These are phyloP conservation scores for Yamadazyma mexicana DNA, from an alignment of 1,139 yeast genomes.

Conservation along the genomic window DNA sequence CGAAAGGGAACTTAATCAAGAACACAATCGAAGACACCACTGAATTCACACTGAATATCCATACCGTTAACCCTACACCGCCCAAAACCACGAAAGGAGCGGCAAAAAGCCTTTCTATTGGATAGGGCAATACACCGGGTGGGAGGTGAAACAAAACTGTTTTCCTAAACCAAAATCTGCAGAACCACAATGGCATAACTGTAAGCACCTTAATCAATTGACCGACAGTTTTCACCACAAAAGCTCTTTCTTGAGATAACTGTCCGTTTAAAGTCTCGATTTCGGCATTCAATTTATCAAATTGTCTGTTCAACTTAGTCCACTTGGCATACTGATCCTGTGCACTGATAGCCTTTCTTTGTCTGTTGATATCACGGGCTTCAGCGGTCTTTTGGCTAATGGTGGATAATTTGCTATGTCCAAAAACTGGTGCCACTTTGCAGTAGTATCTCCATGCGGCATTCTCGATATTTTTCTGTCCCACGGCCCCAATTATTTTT, in stretches of 20 bases:
- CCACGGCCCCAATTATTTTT: conserved; percentile 30
- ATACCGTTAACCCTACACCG: conserved; percentile 50
- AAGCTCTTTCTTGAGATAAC: conserved; percentile 36
- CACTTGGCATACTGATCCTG: conserved; percentile 95
- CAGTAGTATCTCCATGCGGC: conserved; percentile 43
- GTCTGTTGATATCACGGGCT: conserved; percentile 47
- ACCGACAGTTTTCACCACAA: conserved; percentile 34
- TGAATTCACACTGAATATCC: conserved; percentile 44
- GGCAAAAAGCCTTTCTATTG: conserved; percentile 57
- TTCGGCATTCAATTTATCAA: conserved; percentile 58
- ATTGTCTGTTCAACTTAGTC: conserved; percentile 84
- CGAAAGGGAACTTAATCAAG: conserved; percentile 30
- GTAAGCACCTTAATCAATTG: conserved; percentile 28
- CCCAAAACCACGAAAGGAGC: conserved; percentile 63
- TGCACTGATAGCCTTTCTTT: conserved; percentile 68
- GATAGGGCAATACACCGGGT: conserved; percentile 54
- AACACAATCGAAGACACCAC: conserved; percentile 31
- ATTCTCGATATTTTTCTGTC: conserved; percentile 36
- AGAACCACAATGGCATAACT: conserved; percentile 47
- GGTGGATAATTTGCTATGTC: conserved; percentile 28
- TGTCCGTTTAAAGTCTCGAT: conserved; percentile 42
- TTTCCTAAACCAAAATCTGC: conserved; percentile 59
- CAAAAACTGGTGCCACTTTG: conserved; percentile 32
- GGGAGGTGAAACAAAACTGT: conserved; percentile 64
- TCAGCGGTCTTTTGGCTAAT: conserved; percentile 44